A percentile compares a stretch with the other conserved stretches of the same genome.
These are phyloP conservation scores for Saturnispora kantuleensis DNA, from an alignment of 805 yeast species.

Conservation along the genomic window DNA sequence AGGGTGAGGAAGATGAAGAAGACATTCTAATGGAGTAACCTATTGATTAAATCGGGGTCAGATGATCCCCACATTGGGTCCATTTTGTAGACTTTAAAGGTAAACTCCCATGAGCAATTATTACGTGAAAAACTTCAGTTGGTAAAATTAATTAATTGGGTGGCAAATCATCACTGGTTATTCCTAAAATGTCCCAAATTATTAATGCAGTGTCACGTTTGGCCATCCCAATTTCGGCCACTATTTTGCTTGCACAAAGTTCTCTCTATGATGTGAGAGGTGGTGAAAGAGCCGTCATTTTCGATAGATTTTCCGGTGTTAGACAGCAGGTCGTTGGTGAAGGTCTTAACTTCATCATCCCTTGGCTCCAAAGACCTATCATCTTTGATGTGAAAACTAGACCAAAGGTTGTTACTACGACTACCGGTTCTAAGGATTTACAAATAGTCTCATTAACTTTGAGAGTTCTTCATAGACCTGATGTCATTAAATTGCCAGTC, in stretches of 20 bases:
- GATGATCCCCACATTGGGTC: too few relatives aligned
- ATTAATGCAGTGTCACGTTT: constrained; percentile 35
- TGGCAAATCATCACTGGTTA: neutral
- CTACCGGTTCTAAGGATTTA: constrained; percentile 94
- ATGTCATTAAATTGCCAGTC: constrained; percentile 66
- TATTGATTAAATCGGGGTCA: too few relatives aligned
- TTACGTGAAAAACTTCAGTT: too few relatives aligned
- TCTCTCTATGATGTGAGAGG: constrained; percentile 93
- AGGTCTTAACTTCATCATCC: constrained; percentile 91
- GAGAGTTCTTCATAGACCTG: constrained; percentile 91
- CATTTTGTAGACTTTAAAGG: too few relatives aligned
- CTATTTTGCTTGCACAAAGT: constrained; percentile 62
- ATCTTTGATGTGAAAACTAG: constrained; percentile 90
- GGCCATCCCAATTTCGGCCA: constrained; percentile 65
- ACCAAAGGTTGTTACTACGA: constrained; percentile 87
- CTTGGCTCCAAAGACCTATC: constrained; percentile 92
- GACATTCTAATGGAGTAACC: neutral
- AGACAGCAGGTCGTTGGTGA: constrained; percentile 85
- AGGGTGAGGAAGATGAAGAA: constrained; percentile 40
- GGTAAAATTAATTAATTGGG: neutral
- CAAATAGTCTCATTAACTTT: constrained; percentile 91
- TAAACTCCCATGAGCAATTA: too few relatives aligned
- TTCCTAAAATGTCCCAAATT: constrained; percentile 28
- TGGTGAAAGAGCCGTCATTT: constrained; percentile 91
- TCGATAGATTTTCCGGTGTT: constrained; percentile 86